These are phyloP conservation scores for Elongisporangium anandrum DNA, from an alignment of 352 stramenopile species.

Conservation along the genomic window DNA sequence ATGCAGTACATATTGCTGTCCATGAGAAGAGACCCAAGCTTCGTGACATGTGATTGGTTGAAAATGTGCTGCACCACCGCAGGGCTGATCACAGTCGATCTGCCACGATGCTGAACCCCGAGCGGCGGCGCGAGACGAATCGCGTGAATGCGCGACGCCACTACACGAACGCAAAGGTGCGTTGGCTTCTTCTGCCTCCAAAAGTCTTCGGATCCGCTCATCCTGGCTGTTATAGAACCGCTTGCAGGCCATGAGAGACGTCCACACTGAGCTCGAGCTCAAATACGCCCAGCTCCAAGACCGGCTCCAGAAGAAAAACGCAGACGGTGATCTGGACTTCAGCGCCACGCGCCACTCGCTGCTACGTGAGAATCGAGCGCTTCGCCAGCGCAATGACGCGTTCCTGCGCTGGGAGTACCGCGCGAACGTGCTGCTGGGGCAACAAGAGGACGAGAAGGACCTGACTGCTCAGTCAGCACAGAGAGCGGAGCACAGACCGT, in stretches of 20 bases:
- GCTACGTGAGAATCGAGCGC: slow-evolving; percentile 8
- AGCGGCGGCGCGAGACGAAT: slow-evolving; percentile 50
- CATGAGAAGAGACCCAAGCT: no score
- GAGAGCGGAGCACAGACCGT: neutral
- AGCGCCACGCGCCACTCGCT: slow-evolving; percentile 6
- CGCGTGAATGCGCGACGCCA: slow-evolving; percentile 52
- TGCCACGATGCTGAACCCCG: slow-evolving; percentile 12
- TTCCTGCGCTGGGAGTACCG: neutral
- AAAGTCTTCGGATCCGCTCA: no score
- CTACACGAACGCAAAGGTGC: slow-evolving; percentile 35
- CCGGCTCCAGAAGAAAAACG: neutral
- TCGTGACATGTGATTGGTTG: neutral
- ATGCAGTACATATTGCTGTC: no score
- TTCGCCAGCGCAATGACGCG: slow-evolving; percentile 1
- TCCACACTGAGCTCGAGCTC: slow-evolving; percentile 25
- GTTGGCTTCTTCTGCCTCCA: neutral
- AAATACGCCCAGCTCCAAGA: slow-evolving; percentile 7
- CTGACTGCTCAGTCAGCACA: neutral
- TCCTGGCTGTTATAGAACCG: slow-evolving; percentile 19
- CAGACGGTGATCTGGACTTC: neutral
- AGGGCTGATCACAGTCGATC: no score
- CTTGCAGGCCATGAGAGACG: slow-evolving; percentile 27
- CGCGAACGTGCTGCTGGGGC: neutral
- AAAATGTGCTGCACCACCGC: neutral
- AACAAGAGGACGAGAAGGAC: neutral